Evolutionary conservation across 305 asterid genomes (phyloP).

Genomic region (Solanum hybrid): DNA sequence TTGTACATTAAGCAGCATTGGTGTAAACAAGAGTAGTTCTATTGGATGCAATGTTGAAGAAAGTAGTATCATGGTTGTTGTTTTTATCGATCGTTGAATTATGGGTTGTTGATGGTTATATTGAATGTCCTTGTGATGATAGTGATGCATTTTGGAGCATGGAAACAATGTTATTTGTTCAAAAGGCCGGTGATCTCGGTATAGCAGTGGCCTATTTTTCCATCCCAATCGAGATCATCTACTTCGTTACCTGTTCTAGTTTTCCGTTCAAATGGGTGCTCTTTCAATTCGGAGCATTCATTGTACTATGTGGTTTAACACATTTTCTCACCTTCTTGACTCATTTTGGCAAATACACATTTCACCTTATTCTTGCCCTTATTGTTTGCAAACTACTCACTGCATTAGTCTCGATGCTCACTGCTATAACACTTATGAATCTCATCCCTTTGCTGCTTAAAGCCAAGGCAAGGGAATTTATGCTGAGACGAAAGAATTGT

Average conservation of each 20-base stretch:
- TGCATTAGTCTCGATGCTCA: slow-evolving; percentile 74
- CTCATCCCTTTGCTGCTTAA: slow-evolving; percentile 77
- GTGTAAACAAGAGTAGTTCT: neutral
- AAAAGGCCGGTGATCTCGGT: slow-evolving; percentile 73
- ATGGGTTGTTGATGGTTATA: slow-evolving; percentile 40
- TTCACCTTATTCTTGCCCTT: slow-evolving; percentile 80
- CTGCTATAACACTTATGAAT: slow-evolving; percentile 68
- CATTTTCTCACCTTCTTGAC: slow-evolving; percentile 92
- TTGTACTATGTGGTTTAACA: slow-evolving; percentile 88
- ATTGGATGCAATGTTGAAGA: slow-evolving; percentile 55
- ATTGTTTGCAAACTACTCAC: slow-evolving; percentile 79
- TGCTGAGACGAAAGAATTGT: slow-evolving; percentile 75
- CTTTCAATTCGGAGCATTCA: slow-evolving; percentile 75
- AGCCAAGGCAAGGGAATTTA: slow-evolving; percentile 67
- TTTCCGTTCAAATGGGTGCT: slow-evolving; percentile 96
- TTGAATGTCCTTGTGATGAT: slow-evolving; percentile 75
- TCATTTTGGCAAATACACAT: slow-evolving; percentile 78
- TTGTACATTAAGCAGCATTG: slow-evolving; percentile 15
- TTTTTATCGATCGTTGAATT: slow-evolving; percentile 21
- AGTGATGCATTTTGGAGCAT: slow-evolving; percentile 46
- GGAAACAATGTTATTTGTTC: slow-evolving; percentile 57
- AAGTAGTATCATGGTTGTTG: slow-evolving; percentile 38
- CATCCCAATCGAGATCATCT: slow-evolving; percentile 86
- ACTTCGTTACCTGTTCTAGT: slow-evolving; percentile 75
- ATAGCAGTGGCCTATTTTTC: slow-evolving; percentile 95